phyloP scores from a whole-genome alignment of 2,329 filamentous ascomycete species.

The Diaporthe helianthi region DNA sequence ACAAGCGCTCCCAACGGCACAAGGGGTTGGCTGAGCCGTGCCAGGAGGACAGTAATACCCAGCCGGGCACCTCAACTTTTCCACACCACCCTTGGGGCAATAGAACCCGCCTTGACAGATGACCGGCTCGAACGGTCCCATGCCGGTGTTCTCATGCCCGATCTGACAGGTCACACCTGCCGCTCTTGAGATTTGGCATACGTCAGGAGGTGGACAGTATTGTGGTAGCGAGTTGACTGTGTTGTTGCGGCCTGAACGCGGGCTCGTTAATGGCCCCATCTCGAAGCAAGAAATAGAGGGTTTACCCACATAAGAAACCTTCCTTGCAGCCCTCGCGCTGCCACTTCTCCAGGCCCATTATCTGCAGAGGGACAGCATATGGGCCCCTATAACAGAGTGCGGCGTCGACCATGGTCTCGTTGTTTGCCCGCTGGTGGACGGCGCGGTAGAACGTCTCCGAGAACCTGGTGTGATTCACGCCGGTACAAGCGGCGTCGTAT shows the following conservation, averaged over 20 bases:
- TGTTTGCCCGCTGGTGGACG: conserved; percentile 36
- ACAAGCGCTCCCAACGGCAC: conserved; percentile 53
- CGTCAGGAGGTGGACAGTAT: conserved; percentile 49
- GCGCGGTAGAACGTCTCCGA: conserved; percentile 51
- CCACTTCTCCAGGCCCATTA: conserved; percentile 49
- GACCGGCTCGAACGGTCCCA: conserved; percentile 58
- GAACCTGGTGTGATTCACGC: conserved; percentile 49
- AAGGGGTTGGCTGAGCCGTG: conserved; percentile 54
- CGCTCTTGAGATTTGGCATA: conserved; percentile 48
- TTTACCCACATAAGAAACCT: conserved; percentile 52
- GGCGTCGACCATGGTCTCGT: conserved; percentile 46
- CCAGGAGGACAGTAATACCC: conserved; percentile 61
- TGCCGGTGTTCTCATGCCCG: conserved; percentile 46
- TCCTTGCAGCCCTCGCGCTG: conserved; percentile 46
- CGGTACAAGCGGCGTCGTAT: conserved; percentile 52
- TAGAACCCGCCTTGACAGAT: conserved; percentile 58
- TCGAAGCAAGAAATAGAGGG: neutral
- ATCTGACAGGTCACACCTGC: conserved; percentile 44
- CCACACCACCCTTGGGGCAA: conserved; percentile 52
- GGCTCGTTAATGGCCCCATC: conserved; percentile 17
- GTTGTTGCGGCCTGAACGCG: conserved; percentile 49
- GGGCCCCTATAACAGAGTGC: conserved; percentile 48
- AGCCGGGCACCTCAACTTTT: conserved; percentile 51
- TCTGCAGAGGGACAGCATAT: conserved; percentile 49
- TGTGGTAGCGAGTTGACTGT: conserved; percentile 55